Evolutionary conservation across 805 yeast species (phyloP).

Genomic region (Candida arabinofermentans): DNA sequence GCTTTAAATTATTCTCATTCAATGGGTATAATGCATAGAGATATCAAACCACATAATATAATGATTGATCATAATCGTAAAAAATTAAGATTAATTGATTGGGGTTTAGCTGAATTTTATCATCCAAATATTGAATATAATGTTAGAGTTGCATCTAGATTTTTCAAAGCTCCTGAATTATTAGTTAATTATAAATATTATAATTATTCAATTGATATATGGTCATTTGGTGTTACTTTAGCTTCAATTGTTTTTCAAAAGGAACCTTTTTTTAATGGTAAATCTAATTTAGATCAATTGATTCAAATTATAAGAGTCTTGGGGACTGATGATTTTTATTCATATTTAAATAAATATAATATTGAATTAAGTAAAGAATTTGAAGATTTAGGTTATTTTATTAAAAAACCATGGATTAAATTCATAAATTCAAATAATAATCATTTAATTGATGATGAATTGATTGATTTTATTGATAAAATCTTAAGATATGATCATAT

Average conservation of each 20-base stretch:
- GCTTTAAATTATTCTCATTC: conserved; percentile 91
- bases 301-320: conserved; percentile 84
- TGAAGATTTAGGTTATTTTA: conserved; percentile 69
- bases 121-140: conserved; percentile 87
- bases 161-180: conserved; percentile 91
- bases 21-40: conserved; percentile 94
- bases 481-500: conserved; percentile 84
- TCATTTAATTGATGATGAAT: conserved; percentile 64
- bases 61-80: conserved; percentile 83
- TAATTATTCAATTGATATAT: conserved; percentile 86
- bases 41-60: conserved; percentile 92
- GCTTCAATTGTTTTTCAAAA: conserved; percentile 87
- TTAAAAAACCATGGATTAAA: conserved; percentile 81
- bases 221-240: conserved; percentile 93
- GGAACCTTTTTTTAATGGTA: conserved; percentile 92
- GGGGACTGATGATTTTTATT: conserved; percentile 77
- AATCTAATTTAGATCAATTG: conserved; percentile 84
- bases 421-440: conserved; percentile 70
- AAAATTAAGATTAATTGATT: conserved; percentile 78
- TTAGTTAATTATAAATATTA: conserved; percentile 82
- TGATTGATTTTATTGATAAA: conserved; percentile 76
- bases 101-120: conserved; percentile 95
- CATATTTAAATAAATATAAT: conserved; percentile 67
- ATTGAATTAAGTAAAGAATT: conserved; percentile 70
- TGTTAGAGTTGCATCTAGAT: conserved; percentile 90